A percentile compares a stretch with the other conserved stretches of the same genome.
phyloP scores from a whole-genome alignment of 345 rosid genomes.

The Aegle marmelos region DNA sequence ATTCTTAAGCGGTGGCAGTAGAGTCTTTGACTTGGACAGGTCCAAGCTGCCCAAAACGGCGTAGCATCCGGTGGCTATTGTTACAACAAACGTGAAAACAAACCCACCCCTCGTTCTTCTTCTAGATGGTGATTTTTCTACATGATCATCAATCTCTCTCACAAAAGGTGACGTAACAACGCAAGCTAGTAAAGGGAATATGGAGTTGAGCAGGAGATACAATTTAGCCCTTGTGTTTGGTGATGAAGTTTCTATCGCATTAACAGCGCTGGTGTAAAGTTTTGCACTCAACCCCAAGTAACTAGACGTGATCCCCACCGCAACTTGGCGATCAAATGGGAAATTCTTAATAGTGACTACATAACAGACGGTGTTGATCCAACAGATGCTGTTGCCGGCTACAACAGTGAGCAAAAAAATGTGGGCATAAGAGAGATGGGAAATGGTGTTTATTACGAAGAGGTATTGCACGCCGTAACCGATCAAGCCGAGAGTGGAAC shows the following conservation, averaged over 20 bases:
- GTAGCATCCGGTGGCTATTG: conserved; percentile 63
- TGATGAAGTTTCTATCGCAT: conserved; percentile 32
- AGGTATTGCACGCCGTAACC: conserved; percentile 88
- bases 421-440: conserved; percentile 45
- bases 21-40: conserved; percentile 7
- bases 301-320: conserved; percentile 71
- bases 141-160: conserved; percentile 17
- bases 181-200: conserved; percentile 45
- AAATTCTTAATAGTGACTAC: conserved; percentile 50
- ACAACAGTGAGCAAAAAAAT: conserved; percentile 61
- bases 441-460: conserved; percentile 39
- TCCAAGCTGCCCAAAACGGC: conserved; percentile 58
- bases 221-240: conserved; percentile 36
- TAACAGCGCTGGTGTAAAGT: conserved; percentile 63
- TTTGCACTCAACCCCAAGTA: conserved; percentile 79
- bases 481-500: conserved; percentile 56
- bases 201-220: conserved; percentile 64
- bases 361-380: conserved; percentile 89
- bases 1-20: conserved; percentile 27
- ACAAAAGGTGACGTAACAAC: conserved; percentile 41
- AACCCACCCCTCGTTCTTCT: conserved; percentile 33
- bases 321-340: conserved; percentile 51
- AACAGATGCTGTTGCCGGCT: conserved; percentile 94
- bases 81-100: conserved; percentile 38
- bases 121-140: background rate